A percentile compares a stretch with the other conserved stretches of the same genome.
phyloP scores from a whole-genome alignment of 805 yeast species.

The Wickerhamomyces tratensis region DNA sequence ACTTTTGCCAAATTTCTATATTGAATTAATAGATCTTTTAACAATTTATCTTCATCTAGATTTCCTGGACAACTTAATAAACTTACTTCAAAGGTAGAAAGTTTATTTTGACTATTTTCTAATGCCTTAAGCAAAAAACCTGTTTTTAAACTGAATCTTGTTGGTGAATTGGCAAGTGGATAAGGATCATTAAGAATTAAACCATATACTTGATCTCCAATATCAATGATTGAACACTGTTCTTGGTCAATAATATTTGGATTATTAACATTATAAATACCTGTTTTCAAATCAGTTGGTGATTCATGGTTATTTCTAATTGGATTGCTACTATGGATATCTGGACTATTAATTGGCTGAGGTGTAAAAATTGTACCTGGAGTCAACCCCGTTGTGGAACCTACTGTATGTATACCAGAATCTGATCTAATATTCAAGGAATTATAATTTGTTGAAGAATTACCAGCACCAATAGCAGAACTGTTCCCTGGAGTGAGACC shows the following conservation, averaged over 20 bases:
- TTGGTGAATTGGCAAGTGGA: constrained; percentile 63
- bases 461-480: too few relatives aligned
- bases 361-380: constrained; percentile 19
- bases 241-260: constrained; percentile 7
- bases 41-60: constrained; percentile 42
- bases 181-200: constrained; percentile 48
- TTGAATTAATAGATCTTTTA: constrained; percentile 49
- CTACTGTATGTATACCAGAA: constrained; percentile 11
- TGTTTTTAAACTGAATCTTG: constrained; percentile 58
- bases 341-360: constrained; percentile 18
- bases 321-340: constrained; percentile 10
- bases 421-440: neutral
- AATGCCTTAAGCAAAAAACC: constrained; percentile 51
- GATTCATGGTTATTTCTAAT: constrained; percentile 7
- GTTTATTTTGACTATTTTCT: constrained; percentile 15
- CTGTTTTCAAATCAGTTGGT: constrained; percentile 6
- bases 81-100: constrained; percentile 48
- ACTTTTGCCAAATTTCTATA: constrained; percentile 44
- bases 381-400: constrained; percentile 17
- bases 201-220: constrained; percentile 43
- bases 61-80: constrained; percentile 66
- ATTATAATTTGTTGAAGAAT: neutral
- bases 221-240: constrained; percentile 33
- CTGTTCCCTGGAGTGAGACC: too few relatives aligned
- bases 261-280: constrained; percentile 6